A percentile compares a stretch with the other conserved stretches of the same genome.
phyloP scores from a whole-genome alignment of 2,329 filamentous ascomycete species.

The Paradendryphiella salina region DNA sequence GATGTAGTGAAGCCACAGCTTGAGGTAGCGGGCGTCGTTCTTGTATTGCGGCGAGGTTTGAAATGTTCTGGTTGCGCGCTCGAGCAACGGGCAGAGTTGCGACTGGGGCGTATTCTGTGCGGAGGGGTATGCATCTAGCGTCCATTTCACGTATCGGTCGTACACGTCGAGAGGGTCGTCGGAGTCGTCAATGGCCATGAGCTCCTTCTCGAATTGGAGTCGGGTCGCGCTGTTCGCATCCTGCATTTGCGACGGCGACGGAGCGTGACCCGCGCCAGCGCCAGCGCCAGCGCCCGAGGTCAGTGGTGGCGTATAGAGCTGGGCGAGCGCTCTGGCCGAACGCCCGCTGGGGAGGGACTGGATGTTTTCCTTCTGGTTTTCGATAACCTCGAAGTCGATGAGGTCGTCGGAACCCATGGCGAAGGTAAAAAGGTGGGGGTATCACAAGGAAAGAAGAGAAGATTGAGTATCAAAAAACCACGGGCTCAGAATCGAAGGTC shows the following conservation, averaged over 20 bases:
- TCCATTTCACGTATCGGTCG: slow-evolving; percentile 97
- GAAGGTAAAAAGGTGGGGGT: slow-evolving; percentile 26
- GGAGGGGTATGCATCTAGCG: slow-evolving; percentile 89
- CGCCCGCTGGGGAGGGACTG: slow-evolving; percentile 85
- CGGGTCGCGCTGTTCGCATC: slow-evolving; percentile 79
- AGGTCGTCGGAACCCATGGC: slow-evolving; percentile 54
- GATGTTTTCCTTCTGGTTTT: slow-evolving; percentile 97
- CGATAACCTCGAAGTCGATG: slow-evolving; percentile 83
- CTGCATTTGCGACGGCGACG: slow-evolving; percentile 68
- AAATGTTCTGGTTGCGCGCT: slow-evolving; percentile 90
- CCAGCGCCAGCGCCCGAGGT: slow-evolving; percentile 51
- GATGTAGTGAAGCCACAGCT: slow-evolving; percentile 93
- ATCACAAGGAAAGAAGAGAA: slow-evolving; percentile 33
- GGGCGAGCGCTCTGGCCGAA: slow-evolving; percentile 84
- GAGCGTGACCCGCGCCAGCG: slow-evolving; percentile 47
- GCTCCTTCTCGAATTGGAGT: slow-evolving; percentile 82
- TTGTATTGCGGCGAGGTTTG: slow-evolving; percentile 85
- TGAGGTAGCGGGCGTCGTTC: slow-evolving; percentile 91
- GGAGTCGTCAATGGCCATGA: slow-evolving; percentile 76
- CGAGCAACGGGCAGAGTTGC: slow-evolving; percentile 84
- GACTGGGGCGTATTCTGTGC: slow-evolving; percentile 89
- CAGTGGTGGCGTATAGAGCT: slow-evolving; percentile 70
- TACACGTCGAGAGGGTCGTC: slow-evolving; percentile 96
- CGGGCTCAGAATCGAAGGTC: slow-evolving; percentile 3
- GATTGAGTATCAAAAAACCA: slow-evolving; percentile 1